Percentiles rank a stretch among this genome's conserved stretches.
Evolutionary conservation across 2,329 filamentous ascomycete genomes (phyloP).

Genomic region (Trichophyton verrucosum): DNA sequence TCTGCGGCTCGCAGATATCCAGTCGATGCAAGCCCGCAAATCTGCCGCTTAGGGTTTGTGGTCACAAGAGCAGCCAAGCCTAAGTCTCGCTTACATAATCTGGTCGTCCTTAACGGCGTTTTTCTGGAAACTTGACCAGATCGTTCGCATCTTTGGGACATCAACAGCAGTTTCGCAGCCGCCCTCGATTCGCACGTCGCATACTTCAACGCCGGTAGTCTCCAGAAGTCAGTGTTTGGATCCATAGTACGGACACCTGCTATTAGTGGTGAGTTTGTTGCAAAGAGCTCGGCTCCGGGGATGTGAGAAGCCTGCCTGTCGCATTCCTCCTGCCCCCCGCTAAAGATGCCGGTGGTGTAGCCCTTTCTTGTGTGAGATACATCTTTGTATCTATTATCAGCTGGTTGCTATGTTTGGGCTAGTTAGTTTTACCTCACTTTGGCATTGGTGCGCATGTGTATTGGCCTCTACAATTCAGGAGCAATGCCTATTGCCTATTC

Average conservation of each 20-base stretch:
- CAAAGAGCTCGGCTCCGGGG: background rate
- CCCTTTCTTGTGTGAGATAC: background rate
- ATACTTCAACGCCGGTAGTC: background rate
- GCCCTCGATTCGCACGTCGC: background rate
- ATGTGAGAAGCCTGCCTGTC: background rate
- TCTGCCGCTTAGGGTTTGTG: background rate
- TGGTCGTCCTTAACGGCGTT: background rate
- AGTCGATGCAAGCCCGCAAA: background rate
- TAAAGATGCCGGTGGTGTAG: background rate
- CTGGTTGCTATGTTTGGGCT: background rate
- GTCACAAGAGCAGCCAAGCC: constrained; percentile 1
- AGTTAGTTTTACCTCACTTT: background rate
- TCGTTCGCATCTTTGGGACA: background rate
- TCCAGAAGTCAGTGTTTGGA: background rate
- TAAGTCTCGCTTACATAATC: background rate
- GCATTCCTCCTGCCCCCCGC: background rate
- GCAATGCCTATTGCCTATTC: background rate
- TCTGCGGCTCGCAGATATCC: background rate
- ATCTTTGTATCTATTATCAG: background rate
- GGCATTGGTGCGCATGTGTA: background rate
- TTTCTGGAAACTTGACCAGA: background rate
- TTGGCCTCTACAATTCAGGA: background rate
- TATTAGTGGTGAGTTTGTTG: background rate
- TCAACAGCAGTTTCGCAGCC: background rate
- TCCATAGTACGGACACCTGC: background rate